Base-by-base conservation (phyloP, 2,329 filamentous ascomycete species). In the Colletotrichum sp. region DNA sequence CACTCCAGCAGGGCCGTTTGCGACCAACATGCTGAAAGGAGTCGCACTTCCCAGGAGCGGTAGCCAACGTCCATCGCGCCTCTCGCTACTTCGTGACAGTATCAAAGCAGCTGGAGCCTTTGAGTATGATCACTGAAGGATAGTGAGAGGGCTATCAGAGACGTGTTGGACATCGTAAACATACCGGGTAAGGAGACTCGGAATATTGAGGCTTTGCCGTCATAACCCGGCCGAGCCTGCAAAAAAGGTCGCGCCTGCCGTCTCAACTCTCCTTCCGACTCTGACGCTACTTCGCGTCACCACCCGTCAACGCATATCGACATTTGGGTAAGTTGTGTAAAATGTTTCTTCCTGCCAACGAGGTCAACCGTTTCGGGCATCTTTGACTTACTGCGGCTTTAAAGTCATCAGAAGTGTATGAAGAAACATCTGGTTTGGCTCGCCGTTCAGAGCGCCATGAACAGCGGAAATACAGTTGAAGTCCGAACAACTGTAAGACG, bases 141-240 rank as follows among this genome's bases (percentile, higher is more conserved):
- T 52, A 13, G 12, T 21, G 43, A 21, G 43, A 52, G 43, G 6
- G 10, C n/a, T 12, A 0, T 52, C 1, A 7, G 12, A 1, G 10
- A 18, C 4, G n/a, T 21, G 10, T 0, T 21, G 3, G 6, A 52
- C n/a, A 7, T 4, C 10, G n/a, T 52, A 0, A 13, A 52, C 43
- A 52, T 52, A 6, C 1, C 16, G n/a, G 12, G 0, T 52, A 0
- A 5, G 12, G 10, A 12, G 43, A 8, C 3, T 21, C 1, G n/a
- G n/a, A 43, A 43, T 43, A n/a, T 43, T 10, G 38, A 43, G 18
- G 15, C 36, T 38, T 3, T 38, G 36, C 1, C 36, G 36, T 38
- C 36, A 4, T 38, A 5, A 38, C 36, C 15, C 16, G 36, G 36
- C 8, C 15, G 38, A 43, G 18, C 38, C 38, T 43, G 38, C 38